phyloP scores from a whole-genome alignment of 495 filamentous ascomycete species.

The Aspergillus sparsus region DNA sequence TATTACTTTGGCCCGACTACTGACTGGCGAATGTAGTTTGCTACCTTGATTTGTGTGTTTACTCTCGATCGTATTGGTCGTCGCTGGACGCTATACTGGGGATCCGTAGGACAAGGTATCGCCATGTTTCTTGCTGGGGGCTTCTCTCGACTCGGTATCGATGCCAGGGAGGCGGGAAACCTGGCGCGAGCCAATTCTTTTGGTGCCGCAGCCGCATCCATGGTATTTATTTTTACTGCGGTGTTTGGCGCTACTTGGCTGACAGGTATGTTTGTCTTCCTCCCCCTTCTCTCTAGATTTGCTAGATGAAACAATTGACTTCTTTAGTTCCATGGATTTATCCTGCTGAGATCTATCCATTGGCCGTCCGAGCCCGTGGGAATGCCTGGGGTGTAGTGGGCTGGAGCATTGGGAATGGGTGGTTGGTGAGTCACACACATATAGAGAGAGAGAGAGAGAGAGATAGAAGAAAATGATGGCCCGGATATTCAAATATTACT shows the following conservation, averaged over 20 bases:
- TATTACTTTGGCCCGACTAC: no score
- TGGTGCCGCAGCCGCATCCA: slow-evolving; percentile 63
- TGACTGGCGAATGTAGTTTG: slow-evolving; percentile 36
- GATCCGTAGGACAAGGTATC: slow-evolving; percentile 62
- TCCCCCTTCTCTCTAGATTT: background rate
- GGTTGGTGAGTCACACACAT: slow-evolving; percentile 44
- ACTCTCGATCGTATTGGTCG: slow-evolving; percentile 69
- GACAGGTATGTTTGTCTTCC: slow-evolving; percentile 34
- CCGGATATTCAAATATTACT: background rate
- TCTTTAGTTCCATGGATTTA: slow-evolving; percentile 64
- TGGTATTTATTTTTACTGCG: slow-evolving; percentile 70
- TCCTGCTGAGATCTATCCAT: slow-evolving; percentile 70
- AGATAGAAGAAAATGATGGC: no score
- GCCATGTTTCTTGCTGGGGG: slow-evolving; percentile 62
- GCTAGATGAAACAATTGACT: background rate
- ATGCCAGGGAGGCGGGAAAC: slow-evolving; percentile 48
- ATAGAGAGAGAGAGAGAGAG: no score
- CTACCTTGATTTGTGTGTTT: slow-evolving; percentile 66
- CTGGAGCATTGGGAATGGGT: slow-evolving; percentile 73
- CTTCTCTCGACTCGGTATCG: slow-evolving; percentile 53
- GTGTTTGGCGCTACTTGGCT: slow-evolving; percentile 74
- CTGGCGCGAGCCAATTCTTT: slow-evolving; percentile 51
- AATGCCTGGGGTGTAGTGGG: slow-evolving; percentile 76
- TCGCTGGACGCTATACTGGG: slow-evolving; percentile 69
- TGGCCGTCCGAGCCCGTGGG: slow-evolving; percentile 66